These are phyloP conservation scores for Macadamia integrifolia DNA, from an alignment of 164 flowering plant species.

Conservation along the genomic window DNA sequence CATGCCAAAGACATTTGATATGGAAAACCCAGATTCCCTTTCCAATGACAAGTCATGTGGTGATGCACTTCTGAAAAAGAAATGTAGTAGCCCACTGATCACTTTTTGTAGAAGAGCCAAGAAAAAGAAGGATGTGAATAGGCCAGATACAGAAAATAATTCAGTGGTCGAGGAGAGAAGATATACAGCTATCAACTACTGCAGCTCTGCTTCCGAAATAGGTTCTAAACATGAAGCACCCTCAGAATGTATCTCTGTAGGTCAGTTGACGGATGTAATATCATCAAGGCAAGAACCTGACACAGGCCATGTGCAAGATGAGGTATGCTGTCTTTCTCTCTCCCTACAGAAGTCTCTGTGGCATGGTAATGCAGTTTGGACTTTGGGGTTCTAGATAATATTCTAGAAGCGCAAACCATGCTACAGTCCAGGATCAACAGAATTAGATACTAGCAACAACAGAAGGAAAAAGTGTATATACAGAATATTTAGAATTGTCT, in stretches of 20 bases:
- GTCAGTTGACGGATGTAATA: constrained; percentile 3
- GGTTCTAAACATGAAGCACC: neutral
- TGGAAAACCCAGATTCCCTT: constrained; percentile 12
- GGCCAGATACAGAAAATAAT: constrained; percentile 1
- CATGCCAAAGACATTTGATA: neutral
- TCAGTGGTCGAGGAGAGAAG: neutral
- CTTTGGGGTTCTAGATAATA: too few species aligned
- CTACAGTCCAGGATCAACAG: too few species aligned
- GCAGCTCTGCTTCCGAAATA: neutral
- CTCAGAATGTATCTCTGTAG: constrained; percentile 5
- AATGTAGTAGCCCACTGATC: constrained; percentile 18
- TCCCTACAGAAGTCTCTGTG: neutral
- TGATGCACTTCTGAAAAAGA: constrained; percentile 2
- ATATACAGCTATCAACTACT: neutral
- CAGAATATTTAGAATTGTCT: too few species aligned
- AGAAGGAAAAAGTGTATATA: too few species aligned
- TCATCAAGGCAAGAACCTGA: constrained; percentile 8
- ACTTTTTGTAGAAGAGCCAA: constrained; percentile 25
- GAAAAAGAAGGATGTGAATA: constrained; percentile 15
- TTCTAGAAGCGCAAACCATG: too few species aligned
- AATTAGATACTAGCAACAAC: too few species aligned
- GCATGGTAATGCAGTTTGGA: too few species aligned
- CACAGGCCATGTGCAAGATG: constrained; percentile 4
- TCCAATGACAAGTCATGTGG: constrained; percentile 9
- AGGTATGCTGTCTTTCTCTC: constrained; percentile 8